Conservation (phyloP, 257 asterid species). For the Anisodus tanguticus region DNA sequence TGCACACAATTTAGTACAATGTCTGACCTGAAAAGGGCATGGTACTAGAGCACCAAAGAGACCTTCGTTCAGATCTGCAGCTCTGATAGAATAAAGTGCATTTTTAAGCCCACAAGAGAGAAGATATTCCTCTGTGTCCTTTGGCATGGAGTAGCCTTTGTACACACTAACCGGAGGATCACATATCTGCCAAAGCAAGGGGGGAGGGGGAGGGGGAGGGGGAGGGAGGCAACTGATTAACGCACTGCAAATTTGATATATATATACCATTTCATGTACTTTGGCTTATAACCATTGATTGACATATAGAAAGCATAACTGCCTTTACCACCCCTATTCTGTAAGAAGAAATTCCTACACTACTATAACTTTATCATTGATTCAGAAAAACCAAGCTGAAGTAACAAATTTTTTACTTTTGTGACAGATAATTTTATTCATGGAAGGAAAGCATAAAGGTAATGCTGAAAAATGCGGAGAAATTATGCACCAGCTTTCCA, state of each 20-base stretch:
- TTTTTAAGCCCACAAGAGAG: constrained; percentile 82
- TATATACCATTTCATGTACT: background rate
- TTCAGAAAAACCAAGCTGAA: background rate
- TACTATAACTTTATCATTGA: background rate
- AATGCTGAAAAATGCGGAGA: background rate
- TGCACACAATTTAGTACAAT: constrained; percentile 19
- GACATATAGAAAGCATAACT: background rate
- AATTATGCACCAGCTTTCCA: background rate
- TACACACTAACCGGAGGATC: constrained; percentile 95
- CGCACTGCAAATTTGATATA: background rate
- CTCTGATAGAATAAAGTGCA: constrained; percentile 83
- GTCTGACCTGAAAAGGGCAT: constrained; percentile 74
- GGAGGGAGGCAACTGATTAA: background rate
- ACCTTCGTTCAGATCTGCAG: constrained; percentile 72
- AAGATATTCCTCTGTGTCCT: constrained; percentile 87
- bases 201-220: constrained; percentile 21
- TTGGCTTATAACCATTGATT: background rate
- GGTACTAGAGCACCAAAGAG: constrained; percentile 79
- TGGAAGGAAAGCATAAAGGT: background rate
- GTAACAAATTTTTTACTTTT: background rate
- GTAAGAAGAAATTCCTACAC: background rate
- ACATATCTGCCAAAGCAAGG: constrained; percentile 56
- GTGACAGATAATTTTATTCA: background rate
- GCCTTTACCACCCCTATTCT: constrained; percentile 15
- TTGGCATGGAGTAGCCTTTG: constrained; percentile 81